phyloP scores from a whole-genome alignment of 2,329 filamentous ascomycete species.

The Pestalotiopsis sp. region DNA sequence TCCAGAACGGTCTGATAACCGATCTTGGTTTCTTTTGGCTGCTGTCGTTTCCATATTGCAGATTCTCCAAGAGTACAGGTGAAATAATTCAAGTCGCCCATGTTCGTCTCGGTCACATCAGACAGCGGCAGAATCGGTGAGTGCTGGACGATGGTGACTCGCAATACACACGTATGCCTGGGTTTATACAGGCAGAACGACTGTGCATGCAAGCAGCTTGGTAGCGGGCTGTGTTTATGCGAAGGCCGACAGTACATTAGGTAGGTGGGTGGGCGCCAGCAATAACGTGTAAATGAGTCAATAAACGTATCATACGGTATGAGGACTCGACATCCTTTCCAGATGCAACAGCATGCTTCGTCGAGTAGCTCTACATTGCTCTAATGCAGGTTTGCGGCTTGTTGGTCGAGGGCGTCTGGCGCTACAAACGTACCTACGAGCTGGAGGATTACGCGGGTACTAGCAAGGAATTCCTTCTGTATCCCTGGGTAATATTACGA shows the following conservation, averaged over 20 bases:
- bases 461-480: neutral
- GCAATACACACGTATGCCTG: neutral
- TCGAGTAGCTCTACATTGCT: neutral
- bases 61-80: constrained; percentile 63
- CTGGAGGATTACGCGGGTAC: neutral
- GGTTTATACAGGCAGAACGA: neutral
- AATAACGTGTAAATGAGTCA: neutral
- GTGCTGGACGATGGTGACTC: neutral
- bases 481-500: neutral
- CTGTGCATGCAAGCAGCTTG: no score
- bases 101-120: neutral
- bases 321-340: neutral
- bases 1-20: constrained; percentile 47
- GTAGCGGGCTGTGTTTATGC: no score
- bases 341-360: neutral
- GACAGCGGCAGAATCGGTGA: neutral
- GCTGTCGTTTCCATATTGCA: constrained; percentile 31
- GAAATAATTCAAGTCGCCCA: constrained; percentile 52
- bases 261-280: neutral
- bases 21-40: constrained; percentile 21
- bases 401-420: neutral
- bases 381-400: neutral
- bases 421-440: neutral
- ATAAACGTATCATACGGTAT: neutral
- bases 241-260: neutral